A percentile compares a stretch with the other conserved stretches of the same genome.
phyloP scores from a whole-genome alignment of 768 basidiomycete genomes.

The Cystoderma amianthinum region DNA sequence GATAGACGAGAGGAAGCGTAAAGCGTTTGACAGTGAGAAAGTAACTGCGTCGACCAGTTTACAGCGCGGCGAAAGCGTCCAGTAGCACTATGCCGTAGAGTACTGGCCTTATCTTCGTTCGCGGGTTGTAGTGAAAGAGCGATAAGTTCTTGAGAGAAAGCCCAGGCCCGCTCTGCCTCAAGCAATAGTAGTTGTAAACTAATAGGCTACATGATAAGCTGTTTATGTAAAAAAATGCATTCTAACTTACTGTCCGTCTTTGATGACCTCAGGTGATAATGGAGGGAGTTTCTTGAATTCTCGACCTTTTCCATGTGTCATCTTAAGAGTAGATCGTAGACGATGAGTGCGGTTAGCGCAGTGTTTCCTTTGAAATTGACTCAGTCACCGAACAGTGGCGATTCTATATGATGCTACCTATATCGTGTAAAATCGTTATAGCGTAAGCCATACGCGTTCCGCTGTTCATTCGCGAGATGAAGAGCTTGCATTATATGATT shows the following conservation, averaged over 20 bases:
- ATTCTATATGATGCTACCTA: conserved; percentile 44
- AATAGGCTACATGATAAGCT: too few species aligned
- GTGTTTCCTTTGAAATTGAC: conserved; percentile 56
- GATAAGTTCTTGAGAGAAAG: conserved; percentile 77
- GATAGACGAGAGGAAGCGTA: conserved; percentile 45
- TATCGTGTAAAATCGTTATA: conserved; percentile 88
- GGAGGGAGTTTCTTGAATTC: conserved; percentile 83
- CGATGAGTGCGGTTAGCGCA: conserved; percentile 89
- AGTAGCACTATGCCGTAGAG: conserved; percentile 68
- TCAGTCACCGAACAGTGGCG: not conserved
- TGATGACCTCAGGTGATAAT: conserved; percentile 60
- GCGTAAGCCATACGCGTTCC: conserved; percentile 85
- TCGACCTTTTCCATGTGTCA: conserved; percentile 83
- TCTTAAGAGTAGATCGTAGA: conserved; percentile 74
- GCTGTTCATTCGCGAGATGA: conserved; percentile 80
- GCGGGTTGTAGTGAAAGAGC: conserved; percentile 42
- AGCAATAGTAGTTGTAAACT: conserved; percentile 83
- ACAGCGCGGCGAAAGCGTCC: conserved; percentile 77
- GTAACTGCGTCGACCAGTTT: conserved; percentile 70
- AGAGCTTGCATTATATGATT: conserved; percentile 46
- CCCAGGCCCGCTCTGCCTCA: conserved; percentile 90
- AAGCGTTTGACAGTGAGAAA: conserved; percentile 67
- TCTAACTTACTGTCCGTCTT: conserved; percentile 75
- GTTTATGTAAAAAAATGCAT: conserved; percentile 2
- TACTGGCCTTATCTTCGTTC: conserved; percentile 42